phyloP scores from a whole-genome alignment of 2,329 filamentous ascomycete species.

The Stachybotrys echinatus region DNA sequence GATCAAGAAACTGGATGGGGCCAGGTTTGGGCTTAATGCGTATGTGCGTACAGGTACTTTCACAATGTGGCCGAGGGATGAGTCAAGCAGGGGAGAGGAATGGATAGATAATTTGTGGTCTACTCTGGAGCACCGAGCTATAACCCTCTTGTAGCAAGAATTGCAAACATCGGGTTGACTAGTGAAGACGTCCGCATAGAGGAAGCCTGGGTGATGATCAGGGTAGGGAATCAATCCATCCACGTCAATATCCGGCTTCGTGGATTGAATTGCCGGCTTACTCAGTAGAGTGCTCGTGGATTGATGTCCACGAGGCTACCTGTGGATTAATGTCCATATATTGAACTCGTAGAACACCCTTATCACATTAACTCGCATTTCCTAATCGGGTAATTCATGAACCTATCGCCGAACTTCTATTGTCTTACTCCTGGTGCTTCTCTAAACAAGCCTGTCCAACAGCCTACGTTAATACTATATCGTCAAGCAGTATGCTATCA shows the following conservation, averaged over 20 bases:
- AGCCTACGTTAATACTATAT: background rate
- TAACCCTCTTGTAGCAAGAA: no score
- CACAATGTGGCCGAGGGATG: no score
- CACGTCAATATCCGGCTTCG: background rate
- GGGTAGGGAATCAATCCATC: constrained; percentile 1
- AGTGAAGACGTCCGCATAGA: no score
- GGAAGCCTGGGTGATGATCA: background rate
- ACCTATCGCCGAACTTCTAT: constrained; percentile 1
- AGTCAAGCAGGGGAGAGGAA: no score
- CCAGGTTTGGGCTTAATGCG: no score
- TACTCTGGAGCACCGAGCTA: no score
- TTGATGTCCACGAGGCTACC: background rate
- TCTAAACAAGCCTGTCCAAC: constrained; percentile 1
- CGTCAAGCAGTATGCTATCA: constrained; percentile 1
- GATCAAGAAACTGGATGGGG: no score
- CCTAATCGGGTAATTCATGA: background rate
- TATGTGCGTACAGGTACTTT: no score
- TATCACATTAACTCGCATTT: background rate
- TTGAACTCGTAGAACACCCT: background rate
- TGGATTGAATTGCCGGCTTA: constrained; percentile 2
- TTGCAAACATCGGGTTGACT: no score
- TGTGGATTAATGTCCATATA: constrained; percentile 1
- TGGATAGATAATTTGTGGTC: no score
- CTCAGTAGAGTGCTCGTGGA: background rate
- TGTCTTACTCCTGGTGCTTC: constrained; percentile 1